Conservation (phyloP, 2,329 filamentous ascomycete genomes). For the Penicillium sp. region DNA sequence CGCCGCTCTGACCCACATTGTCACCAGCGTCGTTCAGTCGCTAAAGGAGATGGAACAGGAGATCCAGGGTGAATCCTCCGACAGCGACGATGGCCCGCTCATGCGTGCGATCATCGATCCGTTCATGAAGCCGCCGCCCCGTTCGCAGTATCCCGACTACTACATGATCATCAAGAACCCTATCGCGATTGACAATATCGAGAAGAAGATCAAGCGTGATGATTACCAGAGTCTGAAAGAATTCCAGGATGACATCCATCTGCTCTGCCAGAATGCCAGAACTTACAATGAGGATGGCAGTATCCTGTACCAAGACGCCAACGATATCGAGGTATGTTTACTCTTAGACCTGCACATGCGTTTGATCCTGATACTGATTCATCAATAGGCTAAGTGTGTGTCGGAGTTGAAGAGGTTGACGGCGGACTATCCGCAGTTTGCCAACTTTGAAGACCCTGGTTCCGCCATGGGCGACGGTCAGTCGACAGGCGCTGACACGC, state of each 20-base stretch:
- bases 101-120: constrained; percentile 86
- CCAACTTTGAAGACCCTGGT: constrained; percentile 53
- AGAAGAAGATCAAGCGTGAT: constrained; percentile 91
- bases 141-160: constrained; percentile 88
- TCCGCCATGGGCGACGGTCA: constrained; percentile 46
- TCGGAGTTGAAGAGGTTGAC: constrained; percentile 53
- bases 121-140: constrained; percentile 86
- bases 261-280: constrained; percentile 85
- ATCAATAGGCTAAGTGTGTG: constrained; percentile 46
- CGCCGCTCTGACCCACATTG: constrained; percentile 69
- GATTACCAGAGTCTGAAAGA: constrained; percentile 80
- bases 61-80: constrained; percentile 49
- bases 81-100: constrained; percentile 50
- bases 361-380: not conserved
- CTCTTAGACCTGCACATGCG: not conserved
- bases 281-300: constrained; percentile 97
- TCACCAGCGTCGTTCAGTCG: constrained; percentile 71
- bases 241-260: constrained; percentile 73
- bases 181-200: constrained; percentile 94
- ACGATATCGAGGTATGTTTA: constrained; percentile 76
- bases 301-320: constrained; percentile 85
- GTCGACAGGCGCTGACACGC: constrained; percentile 55
- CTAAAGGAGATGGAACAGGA: constrained; percentile 82
- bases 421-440: constrained; percentile 52
- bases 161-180: constrained; percentile 88